Percentiles rank a stretch among this genome's conserved stretches.
These are phyloP conservation scores for Nicotiana benthamiana DNA, from an alignment of 257 asterid species.

Conservation along the genomic window DNA sequence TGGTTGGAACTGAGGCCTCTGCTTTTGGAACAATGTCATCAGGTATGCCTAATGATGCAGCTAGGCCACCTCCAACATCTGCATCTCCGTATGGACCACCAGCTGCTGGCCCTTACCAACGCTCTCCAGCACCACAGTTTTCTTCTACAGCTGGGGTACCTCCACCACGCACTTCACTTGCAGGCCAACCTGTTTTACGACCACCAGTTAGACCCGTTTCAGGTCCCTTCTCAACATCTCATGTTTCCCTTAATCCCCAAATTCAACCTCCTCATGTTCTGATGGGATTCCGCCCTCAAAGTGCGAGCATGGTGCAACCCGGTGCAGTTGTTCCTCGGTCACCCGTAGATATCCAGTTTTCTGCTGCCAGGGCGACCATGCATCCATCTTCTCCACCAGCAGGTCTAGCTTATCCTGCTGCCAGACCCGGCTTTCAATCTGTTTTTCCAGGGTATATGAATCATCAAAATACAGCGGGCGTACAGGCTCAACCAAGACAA, in stretches of 20 bases:
- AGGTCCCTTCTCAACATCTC: conserved; percentile 29
- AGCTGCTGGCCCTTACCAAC: conserved; percentile 45
- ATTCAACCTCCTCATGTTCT: conserved; percentile 42
- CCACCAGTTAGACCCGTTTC: conserved; percentile 47
- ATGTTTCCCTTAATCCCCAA: conserved; percentile 34
- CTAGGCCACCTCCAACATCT: conserved; percentile 46
- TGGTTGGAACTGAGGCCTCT: conserved; percentile 16
- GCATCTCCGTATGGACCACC: conserved; percentile 57
- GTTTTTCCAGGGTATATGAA: conserved; percentile 45
- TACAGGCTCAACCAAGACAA: conserved; percentile 44
- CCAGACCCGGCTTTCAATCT: conserved; percentile 33
- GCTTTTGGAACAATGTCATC: conserved; percentile 44
- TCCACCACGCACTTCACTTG: conserved; percentile 27
- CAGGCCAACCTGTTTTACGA: conserved; percentile 40
- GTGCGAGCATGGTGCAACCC: conserved; percentile 37
- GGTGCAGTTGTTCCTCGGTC: conserved; percentile 27
- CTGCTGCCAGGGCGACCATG: conserved; percentile 27
- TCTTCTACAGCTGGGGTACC: conserved; percentile 35
- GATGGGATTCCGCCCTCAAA: conserved; percentile 63
- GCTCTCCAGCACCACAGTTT: conserved; percentile 42
- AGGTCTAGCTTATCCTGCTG: conserved; percentile 35
- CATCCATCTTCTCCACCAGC: conserved; percentile 44
- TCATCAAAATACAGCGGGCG: conserved; percentile 33
- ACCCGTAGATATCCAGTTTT: conserved; percentile 32
- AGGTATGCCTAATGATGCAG: conserved; percentile 36